A percentile compares a stretch with the other conserved stretches of the same genome.
phyloP scores from a whole-genome alignment of 202 grass and related monocot genomes.

The Zoysia matrella region DNA sequence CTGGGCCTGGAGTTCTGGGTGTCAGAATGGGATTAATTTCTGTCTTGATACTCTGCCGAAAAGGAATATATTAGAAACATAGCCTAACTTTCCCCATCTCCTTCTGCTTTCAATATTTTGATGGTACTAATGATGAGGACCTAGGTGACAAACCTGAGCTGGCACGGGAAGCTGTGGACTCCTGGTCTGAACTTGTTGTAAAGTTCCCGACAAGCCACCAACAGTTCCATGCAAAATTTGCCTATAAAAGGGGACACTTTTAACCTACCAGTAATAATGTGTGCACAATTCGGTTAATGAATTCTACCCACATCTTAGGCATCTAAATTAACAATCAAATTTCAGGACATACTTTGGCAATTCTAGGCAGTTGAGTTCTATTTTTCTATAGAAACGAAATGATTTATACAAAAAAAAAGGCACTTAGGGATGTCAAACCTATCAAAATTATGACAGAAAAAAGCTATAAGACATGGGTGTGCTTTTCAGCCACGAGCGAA shows the following conservation, averaged over 20 bases:
- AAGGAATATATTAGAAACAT: conserved; percentile 43
- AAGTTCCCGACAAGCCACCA: conserved; percentile 79
- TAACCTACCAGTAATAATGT: conserved; percentile 15
- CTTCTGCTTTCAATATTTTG: not conserved
- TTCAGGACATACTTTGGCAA: not conserved
- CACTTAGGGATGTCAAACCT: not conserved
- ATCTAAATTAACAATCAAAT: conserved; percentile 26
- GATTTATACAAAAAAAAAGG: conserved; percentile 9
- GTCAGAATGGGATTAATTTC: conserved; percentile 91
- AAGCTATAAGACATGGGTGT: not conserved
- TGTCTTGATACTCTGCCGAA: conserved; percentile 81
- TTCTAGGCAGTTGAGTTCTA: not conserved
- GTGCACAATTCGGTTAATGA: not conserved
- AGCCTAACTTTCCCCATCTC: not conserved
- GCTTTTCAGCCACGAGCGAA: not conserved
- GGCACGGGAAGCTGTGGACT: conserved; percentile 86
- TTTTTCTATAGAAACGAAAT: not conserved
- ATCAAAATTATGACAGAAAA: not conserved
- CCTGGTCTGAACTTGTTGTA: conserved; percentile 90
- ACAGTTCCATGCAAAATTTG: conserved; percentile 87
- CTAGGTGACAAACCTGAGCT: conserved; percentile 59
- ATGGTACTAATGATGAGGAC: not conserved
- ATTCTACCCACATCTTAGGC: not conserved
- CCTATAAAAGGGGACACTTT: conserved; percentile 51
- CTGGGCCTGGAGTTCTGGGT: conserved; percentile 74